A percentile compares a stretch with the other conserved stretches of the same genome.
These are phyloP conservation scores for Yamadazyma spencermartinsiae DNA, from an alignment of 1,139 yeast genomes.

Conservation along the genomic window DNA sequence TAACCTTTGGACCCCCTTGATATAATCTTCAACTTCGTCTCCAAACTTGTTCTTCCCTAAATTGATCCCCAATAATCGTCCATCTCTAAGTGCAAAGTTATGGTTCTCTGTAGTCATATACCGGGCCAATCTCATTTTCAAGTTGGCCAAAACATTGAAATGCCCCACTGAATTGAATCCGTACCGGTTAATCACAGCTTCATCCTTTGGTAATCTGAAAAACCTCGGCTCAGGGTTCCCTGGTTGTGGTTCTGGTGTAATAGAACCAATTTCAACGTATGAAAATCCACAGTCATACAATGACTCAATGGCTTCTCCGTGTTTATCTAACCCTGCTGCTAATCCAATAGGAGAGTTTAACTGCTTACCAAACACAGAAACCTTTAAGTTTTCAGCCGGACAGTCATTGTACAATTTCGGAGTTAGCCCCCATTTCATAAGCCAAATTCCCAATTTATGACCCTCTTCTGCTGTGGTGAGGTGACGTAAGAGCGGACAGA, in stretches of 20 bases:
- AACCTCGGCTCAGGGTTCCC: constrained; percentile 93
- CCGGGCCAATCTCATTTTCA: constrained; percentile 59
- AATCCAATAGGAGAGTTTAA: constrained; percentile 81
- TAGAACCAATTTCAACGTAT: constrained; percentile 89
- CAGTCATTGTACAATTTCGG: constrained; percentile 60
- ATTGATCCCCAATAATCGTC: constrained; percentile 75
- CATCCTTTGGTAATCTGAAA: constrained; percentile 80
- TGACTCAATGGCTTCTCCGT: constrained; percentile 90
- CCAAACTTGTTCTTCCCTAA: constrained; percentile 91
- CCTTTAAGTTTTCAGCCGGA: constrained; percentile 46
- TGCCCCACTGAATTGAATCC: constrained; percentile 96
- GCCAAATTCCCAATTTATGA: constrained; percentile 71
- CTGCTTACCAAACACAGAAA: constrained; percentile 63
- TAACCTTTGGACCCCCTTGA: constrained; percentile 76
- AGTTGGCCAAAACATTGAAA: constrained; percentile 62
- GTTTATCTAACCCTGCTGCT: constrained; percentile 95
- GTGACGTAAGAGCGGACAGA: constrained; percentile 75
- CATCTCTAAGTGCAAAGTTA: constrained; percentile 64
- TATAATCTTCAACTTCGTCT: constrained; percentile 84
- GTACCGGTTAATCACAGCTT: constrained; percentile 89
- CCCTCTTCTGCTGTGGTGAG: constrained; percentile 81
- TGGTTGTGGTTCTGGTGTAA: constrained; percentile 90
- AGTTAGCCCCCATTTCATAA: constrained; percentile 67
- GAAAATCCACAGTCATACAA: constrained; percentile 79
- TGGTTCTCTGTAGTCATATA: constrained; percentile 33